Conservation (phyloP, 1,284 basidiomycete species). For the Trametes polyzona region DNA sequence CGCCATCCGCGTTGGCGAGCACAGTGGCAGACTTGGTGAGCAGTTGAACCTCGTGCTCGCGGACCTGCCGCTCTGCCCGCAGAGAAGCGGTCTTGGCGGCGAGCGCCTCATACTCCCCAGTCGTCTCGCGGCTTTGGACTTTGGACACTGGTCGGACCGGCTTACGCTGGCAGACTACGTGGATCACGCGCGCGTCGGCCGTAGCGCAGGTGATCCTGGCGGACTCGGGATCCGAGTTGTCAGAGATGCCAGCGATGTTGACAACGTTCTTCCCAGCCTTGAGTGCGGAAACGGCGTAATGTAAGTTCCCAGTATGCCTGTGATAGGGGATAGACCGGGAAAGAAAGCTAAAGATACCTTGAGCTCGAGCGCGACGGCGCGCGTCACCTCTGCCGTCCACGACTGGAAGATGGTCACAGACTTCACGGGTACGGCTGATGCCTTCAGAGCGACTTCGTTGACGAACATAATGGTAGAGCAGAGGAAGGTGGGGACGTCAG, state of each 20-base stretch:
- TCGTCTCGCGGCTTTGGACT: slow-evolving; percentile 27
- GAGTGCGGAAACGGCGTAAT: no score
- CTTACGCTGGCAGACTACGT: slow-evolving; percentile 48
- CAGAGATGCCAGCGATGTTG: slow-evolving; percentile 49
- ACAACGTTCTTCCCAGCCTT: slow-evolving; percentile 56
- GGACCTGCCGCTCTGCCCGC: slow-evolving; percentile 41
- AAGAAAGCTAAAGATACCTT: slow-evolving; percentile 27
- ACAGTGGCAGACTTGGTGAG: slow-evolving; percentile 48
- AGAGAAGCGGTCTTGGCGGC: slow-evolving; percentile 39
- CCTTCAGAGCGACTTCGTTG: slow-evolving; percentile 15
- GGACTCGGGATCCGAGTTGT: slow-evolving; percentile 51
- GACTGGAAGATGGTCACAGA: slow-evolving; percentile 43
- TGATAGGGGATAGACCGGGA: neutral
- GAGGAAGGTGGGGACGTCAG: neutral
- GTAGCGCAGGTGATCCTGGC: slow-evolving; percentile 52
- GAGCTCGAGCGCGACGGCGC: slow-evolving; percentile 37
- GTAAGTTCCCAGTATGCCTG: no score
- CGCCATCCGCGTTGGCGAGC: slow-evolving; percentile 33
- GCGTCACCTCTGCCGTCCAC: slow-evolving; percentile 40
- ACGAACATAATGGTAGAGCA: neutral
- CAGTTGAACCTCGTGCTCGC: slow-evolving; percentile 44
- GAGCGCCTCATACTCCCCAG: slow-evolving; percentile 36
- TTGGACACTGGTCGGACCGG: slow-evolving; percentile 24
- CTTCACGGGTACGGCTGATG: slow-evolving; percentile 36
- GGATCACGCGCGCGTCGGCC: slow-evolving; percentile 47